Base-by-base conservation (phyloP, 495 filamentous ascomycete species). In the Chaetomium fimeti region DNA sequence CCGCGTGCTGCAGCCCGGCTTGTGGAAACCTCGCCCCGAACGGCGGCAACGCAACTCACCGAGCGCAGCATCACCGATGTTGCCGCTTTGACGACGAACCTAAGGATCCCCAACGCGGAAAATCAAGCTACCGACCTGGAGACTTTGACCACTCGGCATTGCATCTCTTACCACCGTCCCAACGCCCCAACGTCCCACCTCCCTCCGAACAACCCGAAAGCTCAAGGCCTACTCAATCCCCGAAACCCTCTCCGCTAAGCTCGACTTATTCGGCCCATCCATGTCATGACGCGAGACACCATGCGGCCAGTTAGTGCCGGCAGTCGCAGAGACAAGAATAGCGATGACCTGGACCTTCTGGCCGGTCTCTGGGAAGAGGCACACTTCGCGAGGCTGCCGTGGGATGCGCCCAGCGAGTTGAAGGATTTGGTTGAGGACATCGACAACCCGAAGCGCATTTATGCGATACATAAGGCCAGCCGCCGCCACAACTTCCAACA, bases 211-310 rank as follows among this genome's bases (percentile, higher is more conserved):
- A 52, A 3, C 3, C 32, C 40, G 3, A 29, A 25, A 38, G 32
- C 15, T n/a, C 2, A 20, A 36, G 28, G 16, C 32, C 16, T 49
- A n/a, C 52, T 42, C 36, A 4, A 57, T 24, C n/a, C n/a, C 32
- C 54, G 32, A 40, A 18, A 40, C 12, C 32, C 32, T 36, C 32
- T 57, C 54, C 32, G 36, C 54, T 25, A 32, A 38, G 29, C 53
- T 11, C 20, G n/a, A 27, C 42, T 32, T 32, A 13, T n/a, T 38
- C 16, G 12, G 11, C 43, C 54, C 56, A 57, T 70, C 69, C 69
- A 83, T 84, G 82, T 77, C 73, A 84, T 84, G 82, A 84, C 81
- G 74, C 79, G 75, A 70, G 81, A 83, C 71, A 68, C 74, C 66
- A 70, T 68, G 62, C 75, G 76, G 68, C 68, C 76, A 68, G 72